phyloP scores from a whole-genome alignment of 352 stramenopile species.

The Phytopythium boreale region DNA sequence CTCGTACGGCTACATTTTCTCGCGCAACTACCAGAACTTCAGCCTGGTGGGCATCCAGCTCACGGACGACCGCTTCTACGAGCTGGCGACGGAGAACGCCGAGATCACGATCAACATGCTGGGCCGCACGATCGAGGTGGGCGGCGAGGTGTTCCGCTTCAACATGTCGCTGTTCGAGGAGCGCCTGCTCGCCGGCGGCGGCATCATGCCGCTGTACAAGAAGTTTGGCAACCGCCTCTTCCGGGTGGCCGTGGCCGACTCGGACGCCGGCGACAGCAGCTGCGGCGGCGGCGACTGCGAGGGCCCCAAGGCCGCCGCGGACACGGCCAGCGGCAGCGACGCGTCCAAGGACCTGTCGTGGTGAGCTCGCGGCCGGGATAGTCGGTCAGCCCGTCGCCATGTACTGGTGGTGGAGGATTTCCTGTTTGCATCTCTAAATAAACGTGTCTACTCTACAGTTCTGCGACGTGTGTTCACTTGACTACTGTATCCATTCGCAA shows the following conservation, averaged over 20 bases:
- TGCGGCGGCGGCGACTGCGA: constrained; percentile 32
- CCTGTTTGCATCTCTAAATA: neutral
- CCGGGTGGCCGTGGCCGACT: constrained; percentile 76
- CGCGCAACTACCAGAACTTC: constrained; percentile 87
- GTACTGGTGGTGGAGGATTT: too few relatives aligned
- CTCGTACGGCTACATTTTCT: constrained; percentile 88
- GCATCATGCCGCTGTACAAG: constrained; percentile 87
- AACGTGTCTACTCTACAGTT: neutral
- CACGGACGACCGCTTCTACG: constrained; percentile 78
- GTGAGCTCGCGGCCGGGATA: constrained; percentile 20
- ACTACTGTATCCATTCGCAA: neutral
- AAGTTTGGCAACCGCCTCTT: constrained; percentile 86
- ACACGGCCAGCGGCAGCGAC: constrained; percentile 24
- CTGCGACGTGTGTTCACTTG: neutral
- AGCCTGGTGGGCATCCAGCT: constrained; percentile 80
- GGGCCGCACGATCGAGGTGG: constrained; percentile 76
- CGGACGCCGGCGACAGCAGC: constrained; percentile 27
- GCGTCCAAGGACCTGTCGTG: constrained; percentile 58
- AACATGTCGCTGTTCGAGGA: constrained; percentile 88
- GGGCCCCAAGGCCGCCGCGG: constrained; percentile 35
- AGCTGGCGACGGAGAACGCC: constrained; percentile 66
- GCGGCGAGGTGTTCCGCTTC: constrained; percentile 73
- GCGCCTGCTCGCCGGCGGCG: constrained; percentile 69
- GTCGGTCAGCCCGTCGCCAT: neutral
- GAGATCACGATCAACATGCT: constrained; percentile 84